Evolutionary conservation across 73 alveolate species (phyloP).

Genomic region (Paramecium pentaurelia): DNA sequence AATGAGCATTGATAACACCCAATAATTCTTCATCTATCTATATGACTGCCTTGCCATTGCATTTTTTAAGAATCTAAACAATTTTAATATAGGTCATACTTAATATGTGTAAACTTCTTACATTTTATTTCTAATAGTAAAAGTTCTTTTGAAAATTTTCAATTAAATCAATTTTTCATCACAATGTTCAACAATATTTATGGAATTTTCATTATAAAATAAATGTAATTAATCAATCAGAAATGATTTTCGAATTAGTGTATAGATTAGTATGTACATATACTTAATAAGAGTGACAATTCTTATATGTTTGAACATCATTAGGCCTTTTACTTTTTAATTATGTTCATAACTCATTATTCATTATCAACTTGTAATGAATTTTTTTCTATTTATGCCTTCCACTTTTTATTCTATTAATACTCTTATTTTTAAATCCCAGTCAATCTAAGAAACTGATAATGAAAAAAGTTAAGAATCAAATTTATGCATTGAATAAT

Average conservation of each 20-base stretch:
- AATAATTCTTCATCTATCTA: neutral
- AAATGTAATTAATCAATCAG: neutral
- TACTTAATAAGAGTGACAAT: no score
- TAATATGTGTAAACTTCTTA: neutral
- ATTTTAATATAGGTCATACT: neutral
- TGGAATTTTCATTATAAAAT: neutral
- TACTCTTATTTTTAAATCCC: no score
- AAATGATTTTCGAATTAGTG: no score
- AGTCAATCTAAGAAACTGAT: no score
- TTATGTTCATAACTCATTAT: no score
- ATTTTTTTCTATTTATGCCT: neutral
- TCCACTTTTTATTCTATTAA: neutral
- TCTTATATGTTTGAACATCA: no score
- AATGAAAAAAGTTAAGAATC: no score
- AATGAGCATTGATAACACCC: neutral
- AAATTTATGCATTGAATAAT: no score
- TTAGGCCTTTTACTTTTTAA: no score
- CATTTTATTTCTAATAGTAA: neutral
- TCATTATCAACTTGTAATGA: conserved; percentile 46
- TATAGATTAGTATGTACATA: no score
- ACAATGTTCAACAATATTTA: neutral
- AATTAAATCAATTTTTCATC: neutral
- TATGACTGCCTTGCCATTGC: neutral
- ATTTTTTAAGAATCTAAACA: neutral
- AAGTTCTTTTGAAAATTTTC: neutral